phyloP scores from a whole-genome alignment of 352 stramenopile species.

The Globisporangium canariense region DNA sequence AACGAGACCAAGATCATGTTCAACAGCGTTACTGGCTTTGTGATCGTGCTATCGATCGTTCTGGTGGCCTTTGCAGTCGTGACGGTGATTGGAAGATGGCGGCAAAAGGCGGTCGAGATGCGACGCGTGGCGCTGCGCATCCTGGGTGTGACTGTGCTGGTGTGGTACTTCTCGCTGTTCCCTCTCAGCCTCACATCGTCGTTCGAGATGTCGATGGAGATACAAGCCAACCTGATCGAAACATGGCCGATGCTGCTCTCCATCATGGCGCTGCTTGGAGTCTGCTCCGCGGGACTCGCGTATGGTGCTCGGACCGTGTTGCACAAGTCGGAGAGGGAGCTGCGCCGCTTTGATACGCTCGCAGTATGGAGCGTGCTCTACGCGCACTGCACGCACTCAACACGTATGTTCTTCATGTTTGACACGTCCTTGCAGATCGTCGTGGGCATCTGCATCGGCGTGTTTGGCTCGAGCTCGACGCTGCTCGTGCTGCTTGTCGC shows the following conservation, averaged over 20 bases:
- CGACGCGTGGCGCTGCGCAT: constrained; percentile 27
- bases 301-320: constrained; percentile 18
- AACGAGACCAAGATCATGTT: constrained; percentile 24
- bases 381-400: constrained; percentile 24
- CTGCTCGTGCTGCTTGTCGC: constrained; percentile 30
- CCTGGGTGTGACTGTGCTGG: constrained; percentile 33
- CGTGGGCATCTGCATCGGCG: constrained; percentile 30
- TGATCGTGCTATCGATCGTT: constrained; percentile 23
- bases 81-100: constrained; percentile 9
- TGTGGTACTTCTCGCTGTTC: constrained; percentile 40
- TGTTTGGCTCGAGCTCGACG: constrained; percentile 25
- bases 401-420: constrained; percentile 41
- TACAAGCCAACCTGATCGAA: constrained; percentile 20
- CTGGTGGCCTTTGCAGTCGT: constrained; percentile 16
- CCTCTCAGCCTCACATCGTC: constrained; percentile 30
- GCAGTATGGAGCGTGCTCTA: constrained; percentile 40
- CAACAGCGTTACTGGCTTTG: constrained; percentile 24
- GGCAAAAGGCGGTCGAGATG: neutral
- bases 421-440: constrained; percentile 26
- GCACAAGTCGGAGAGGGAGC: constrained; percentile 20
- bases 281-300: constrained; percentile 22
- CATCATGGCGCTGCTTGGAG: constrained; percentile 20
- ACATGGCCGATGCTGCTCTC: constrained; percentile 20
- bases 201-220: constrained; percentile 31
- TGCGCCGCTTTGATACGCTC: constrained; percentile 22